Percentiles rank a stretch among this genome's conserved stretches.
These are phyloP conservation scores for Ascoidea tarda DNA, from an alignment of 805 yeast species.

Conservation along the genomic window DNA sequence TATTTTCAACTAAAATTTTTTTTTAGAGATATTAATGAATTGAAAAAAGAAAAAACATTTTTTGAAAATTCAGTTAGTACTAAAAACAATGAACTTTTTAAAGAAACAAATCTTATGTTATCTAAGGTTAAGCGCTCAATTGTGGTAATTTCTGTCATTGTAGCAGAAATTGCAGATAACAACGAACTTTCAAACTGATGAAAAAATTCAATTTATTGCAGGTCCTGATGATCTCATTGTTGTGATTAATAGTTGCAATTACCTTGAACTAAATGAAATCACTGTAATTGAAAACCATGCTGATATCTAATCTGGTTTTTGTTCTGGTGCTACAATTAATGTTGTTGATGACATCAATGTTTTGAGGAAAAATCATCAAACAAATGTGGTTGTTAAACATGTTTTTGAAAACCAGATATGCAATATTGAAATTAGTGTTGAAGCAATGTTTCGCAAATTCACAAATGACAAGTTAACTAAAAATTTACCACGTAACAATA, in stretches of 20 bases:
- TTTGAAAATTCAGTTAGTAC: too few relatives aligned
- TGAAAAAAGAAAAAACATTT: background rate
- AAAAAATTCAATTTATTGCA: background rate
- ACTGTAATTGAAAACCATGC: background rate
- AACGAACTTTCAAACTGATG: background rate
- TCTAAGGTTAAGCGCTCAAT: background rate
- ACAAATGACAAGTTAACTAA: background rate
- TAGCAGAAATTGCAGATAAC: background rate
- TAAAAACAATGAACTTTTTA: background rate
- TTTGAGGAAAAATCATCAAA: too few relatives aligned
- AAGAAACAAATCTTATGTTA: background rate
- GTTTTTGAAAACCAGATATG: background rate
- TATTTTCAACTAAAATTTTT: background rate
- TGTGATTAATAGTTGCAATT: too few relatives aligned
- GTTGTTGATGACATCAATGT: background rate
- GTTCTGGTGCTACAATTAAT: background rate
- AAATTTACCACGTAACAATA: background rate
- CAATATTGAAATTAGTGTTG: background rate
- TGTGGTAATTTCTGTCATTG: background rate
- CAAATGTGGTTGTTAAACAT: background rate
- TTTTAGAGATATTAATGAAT: background rate
- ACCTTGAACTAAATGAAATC: background rate
- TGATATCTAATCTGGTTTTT: too few relatives aligned
- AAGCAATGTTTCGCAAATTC: background rate
- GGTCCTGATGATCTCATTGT: background rate